Conservation (phyloP, 805 yeast species). For the Candida nanaspora region DNA sequence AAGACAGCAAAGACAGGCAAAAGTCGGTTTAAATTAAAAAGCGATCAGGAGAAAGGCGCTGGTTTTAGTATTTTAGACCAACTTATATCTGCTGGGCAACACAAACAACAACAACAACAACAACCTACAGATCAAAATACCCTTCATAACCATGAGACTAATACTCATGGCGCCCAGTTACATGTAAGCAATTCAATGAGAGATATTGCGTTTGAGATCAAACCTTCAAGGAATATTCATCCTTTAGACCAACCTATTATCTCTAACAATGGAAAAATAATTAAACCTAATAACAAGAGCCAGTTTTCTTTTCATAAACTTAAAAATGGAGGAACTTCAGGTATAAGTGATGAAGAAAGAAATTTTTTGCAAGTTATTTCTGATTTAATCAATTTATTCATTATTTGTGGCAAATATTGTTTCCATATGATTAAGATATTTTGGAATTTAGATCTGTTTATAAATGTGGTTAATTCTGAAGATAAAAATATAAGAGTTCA, state of each 20-base stretch:
- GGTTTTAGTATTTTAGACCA: too few species aligned
- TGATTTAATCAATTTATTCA: slow-evolving; percentile 10
- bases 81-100: too few species aligned
- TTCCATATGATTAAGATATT: slow-evolving; percentile 5
- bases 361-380: neutral
- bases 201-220: slow-evolving; percentile 24
- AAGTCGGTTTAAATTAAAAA: too few species aligned
- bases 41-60: too few species aligned
- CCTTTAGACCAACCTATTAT: slow-evolving; percentile 23
- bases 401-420: slow-evolving; percentile 4
- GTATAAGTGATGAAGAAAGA: too few species aligned
- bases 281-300: neutral
- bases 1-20: too few species aligned
- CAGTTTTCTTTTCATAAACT: too few species aligned
- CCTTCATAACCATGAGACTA: neutral
- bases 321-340: too few species aligned
- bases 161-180: neutral
- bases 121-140: neutral
- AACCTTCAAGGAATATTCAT: slow-evolving; percentile 15
- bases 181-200: slow-evolving; percentile 4
- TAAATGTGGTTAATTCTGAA: slow-evolving; percentile 16
- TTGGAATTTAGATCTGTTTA: slow-evolving; percentile 22
- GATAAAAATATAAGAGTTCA: slow-evolving; percentile 18
- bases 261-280: neutral
- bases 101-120: neutral